Evolutionary conservation across 2,329 filamentous ascomycete species (phyloP), one percentile per base, ranked within the genome.

Genomic region (Arthrobotrys iridis): DNA sequence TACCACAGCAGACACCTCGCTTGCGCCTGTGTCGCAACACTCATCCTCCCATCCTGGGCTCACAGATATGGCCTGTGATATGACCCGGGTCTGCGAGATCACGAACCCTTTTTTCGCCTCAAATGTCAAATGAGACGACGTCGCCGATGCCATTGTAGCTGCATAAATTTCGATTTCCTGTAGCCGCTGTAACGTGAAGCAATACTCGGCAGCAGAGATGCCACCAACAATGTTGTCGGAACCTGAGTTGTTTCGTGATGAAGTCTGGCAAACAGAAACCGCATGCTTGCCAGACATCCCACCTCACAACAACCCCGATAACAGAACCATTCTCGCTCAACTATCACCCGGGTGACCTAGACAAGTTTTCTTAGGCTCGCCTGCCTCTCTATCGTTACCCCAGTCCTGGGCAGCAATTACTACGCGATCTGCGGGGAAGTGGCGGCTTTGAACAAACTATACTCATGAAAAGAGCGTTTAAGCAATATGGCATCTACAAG

Each of bases 21-120:
- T 35, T 24, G 43, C 30, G 3, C 78, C 80, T 24, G 82, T 79
- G 18, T 80, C 73, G 79, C 82, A 79, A 22, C 43, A 48, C 20
- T 35, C 37, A 13, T 65, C 28, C 24, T 50, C 26, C 62, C 62
- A 66, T n/a, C 52, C 48, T 15, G 37, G 26, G 22, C 26, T 37
- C 13, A 48, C 26, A 5, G 43, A 35, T 68, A 90, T 84, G 10
- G 86, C 85, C 77, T 88, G 87, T 0, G 88, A 87, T 52, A 92
- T 85, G 30, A 88, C 83, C 8, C 87, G 87, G 63, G 88, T 89
- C 79, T 91, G 89, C 4, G 85, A 82, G 46, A 84, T 84, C 35
- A 92, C 84, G 81, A 92, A 92, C 73, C 84, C 80, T 57, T 88
- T 86, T 80, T 92, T 92, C 63, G 89, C 83, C 22, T 87, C 84